Evolutionary conservation across 257 asterid genomes (phyloP).

Genomic region (Thymus quinquecostatus): DNA sequence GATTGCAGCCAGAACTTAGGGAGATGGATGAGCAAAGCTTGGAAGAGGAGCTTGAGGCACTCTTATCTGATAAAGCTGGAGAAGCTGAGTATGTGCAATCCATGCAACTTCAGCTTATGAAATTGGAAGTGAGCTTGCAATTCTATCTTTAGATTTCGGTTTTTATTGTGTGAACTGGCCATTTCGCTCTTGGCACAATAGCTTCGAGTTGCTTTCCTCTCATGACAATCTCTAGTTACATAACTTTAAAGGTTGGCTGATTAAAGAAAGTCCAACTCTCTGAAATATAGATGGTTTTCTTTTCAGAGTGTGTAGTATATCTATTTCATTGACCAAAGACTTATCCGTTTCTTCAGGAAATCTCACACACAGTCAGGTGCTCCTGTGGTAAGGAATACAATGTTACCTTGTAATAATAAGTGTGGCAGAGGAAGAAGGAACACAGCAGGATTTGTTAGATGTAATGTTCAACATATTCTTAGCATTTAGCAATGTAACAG

Average conservation of each 20-base stretch:
- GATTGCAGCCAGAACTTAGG: slow-evolving; percentile 66
- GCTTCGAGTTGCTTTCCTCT: slow-evolving; percentile 8
- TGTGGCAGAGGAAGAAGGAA: slow-evolving; percentile 25
- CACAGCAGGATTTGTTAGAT: neutral
- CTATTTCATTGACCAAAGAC: slow-evolving; percentile 14
- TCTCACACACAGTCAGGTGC: slow-evolving; percentile 61
- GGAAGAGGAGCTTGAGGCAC: slow-evolving; percentile 74
- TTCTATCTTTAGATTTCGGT: slow-evolving; percentile 19
- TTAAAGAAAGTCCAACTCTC: neutral
- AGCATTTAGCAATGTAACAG: slow-evolving; percentile 13
- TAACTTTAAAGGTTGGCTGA: no score
- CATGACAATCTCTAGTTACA: neutral
- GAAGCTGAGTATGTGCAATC: slow-evolving; percentile 74
- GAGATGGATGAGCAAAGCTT: slow-evolving; percentile 59
- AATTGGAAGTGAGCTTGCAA: slow-evolving; percentile 58
- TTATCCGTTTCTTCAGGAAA: slow-evolving; percentile 47
- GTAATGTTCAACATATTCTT: slow-evolving; percentile 18
- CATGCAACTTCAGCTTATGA: slow-evolving; percentile 67
- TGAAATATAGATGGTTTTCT: neutral
- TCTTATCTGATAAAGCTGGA: slow-evolving; percentile 70
- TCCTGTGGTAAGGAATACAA: slow-evolving; percentile 74
- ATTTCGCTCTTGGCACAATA: neutral
- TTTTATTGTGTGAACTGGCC: slow-evolving; percentile 9
- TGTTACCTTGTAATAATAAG: slow-evolving; percentile 44
- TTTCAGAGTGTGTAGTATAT: no score